phyloP scores from a whole-genome alignment of 768 basidiomycete species.

The Antrodiella citrinella region DNA sequence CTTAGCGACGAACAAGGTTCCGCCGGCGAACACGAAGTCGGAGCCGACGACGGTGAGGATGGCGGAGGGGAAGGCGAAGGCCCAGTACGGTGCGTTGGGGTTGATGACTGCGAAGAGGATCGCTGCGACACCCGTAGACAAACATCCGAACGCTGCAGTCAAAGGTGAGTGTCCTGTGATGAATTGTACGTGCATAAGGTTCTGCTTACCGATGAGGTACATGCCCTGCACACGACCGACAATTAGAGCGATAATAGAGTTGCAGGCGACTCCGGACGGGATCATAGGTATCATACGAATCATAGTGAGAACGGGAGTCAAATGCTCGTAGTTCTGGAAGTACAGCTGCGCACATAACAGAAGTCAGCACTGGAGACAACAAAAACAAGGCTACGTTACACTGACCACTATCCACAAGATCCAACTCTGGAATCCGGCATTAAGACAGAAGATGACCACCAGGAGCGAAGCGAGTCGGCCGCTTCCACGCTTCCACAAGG shows the following conservation, averaged over 20 bases:
- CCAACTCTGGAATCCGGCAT: constrained; percentile 49
- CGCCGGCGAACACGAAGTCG: constrained; percentile 66
- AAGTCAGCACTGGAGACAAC: background rate
- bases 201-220: constrained; percentile 42
- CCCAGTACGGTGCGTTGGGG: constrained; percentile 56
- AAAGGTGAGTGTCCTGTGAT: background rate
- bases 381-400: background rate
- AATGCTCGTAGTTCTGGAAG: constrained; percentile 54
- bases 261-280: constrained; percentile 54
- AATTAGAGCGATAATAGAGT: constrained; percentile 51
- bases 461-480: constrained; percentile 54
- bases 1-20: constrained; percentile 67
- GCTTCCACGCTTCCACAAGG: constrained; percentile 50
- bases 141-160: constrained; percentile 39
- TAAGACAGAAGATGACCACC: too few species aligned
- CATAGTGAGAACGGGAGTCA: constrained; percentile 51
- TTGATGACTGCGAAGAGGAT: constrained; percentile 62
- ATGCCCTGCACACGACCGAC: constrained; percentile 46
- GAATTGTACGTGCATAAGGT: background rate
- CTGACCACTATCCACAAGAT: constrained; percentile 38
- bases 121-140: constrained; percentile 45
- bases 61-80: constrained; percentile 62
- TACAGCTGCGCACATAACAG: too few species aligned
- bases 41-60: constrained; percentile 60
- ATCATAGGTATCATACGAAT: constrained; percentile 65